Evolutionary conservation across 176 grass and related monocot genomes (phyloP).

Genomic region (Carex pumila): DNA sequence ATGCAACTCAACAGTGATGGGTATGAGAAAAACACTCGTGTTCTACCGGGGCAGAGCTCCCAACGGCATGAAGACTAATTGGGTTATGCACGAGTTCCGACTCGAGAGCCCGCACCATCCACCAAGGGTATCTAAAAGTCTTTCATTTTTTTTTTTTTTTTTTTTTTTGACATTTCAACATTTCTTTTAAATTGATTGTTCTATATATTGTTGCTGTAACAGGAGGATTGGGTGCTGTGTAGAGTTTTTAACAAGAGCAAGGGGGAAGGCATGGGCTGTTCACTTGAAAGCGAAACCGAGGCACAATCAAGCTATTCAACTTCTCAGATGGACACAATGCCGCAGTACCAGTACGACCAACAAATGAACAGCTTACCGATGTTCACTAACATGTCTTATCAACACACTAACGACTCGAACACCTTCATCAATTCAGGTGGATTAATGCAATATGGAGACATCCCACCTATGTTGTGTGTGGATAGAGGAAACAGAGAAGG

Average conservation of each 20-base stretch:
- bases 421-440: background rate
- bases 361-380: background rate
- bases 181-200: background rate
- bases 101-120: background rate
- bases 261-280: background rate
- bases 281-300: slow-evolving; percentile 8
- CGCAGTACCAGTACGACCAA: background rate
- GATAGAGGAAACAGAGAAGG: slow-evolving; percentile 2
- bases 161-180: background rate
- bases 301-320: background rate
- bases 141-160: background rate
- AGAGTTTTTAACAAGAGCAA: slow-evolving; percentile 32
- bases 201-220: background rate
- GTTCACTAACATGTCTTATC: background rate
- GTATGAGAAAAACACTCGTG: slow-evolving; percentile 44
- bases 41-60: slow-evolving; percentile 39
- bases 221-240: slow-evolving; percentile 42
- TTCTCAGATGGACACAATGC: background rate
- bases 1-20: background rate
- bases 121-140: background rate
- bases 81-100: slow-evolving; percentile 52
- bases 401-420: background rate
- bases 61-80: slow-evolving; percentile 17
- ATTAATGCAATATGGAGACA: background rate
- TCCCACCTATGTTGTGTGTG: background rate